Base-by-base conservation (phyloP, 352 stramenopile genomes). In the Phytopythium litorale region DNA sequence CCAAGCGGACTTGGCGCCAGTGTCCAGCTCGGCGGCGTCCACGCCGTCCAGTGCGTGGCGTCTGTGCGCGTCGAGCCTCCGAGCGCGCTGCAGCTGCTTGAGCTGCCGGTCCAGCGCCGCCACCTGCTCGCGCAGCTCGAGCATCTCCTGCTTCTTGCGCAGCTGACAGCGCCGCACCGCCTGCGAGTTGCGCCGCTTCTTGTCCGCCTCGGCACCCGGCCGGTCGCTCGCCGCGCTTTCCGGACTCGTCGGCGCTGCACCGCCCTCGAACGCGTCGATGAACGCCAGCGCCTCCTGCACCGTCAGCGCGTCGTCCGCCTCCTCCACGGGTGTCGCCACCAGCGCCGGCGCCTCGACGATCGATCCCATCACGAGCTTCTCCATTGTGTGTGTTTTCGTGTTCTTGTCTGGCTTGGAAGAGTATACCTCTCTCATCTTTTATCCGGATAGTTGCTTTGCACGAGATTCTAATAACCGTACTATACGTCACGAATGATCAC, bases 241-340 rank as follows among this genome's bases (percentile, higher is more conserved):
- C 19, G 52, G 9, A n/a, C 52, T 58, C 1, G 21, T 45, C 13
- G n/a, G 16, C 19, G 13, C 13, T 16, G 25, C 21, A 35, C 46
- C 56, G 40, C 65, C 49, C 32, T 75, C 67, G 35, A 57, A 75
- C 43, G 72, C 64, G 59, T 78, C 70, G 48, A 78, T 75, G 42
- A 78, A 70, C 46, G 70, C 70, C 38, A 78, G 58, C 38, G 67
- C 70, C 55, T 78, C 70, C 21, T 64, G 55, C 28, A 78, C 64
- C 67, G 70, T 78, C 37, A 68, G 66, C 40, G 67, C 67, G 56
- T 66, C 66, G 21, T 72, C 67, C 12, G 35, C 35, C 21, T 75
- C 70, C 40, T 68, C 66, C 46, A 33, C 11, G 35, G 50, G 12
- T 59, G 32, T 52, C 64, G 73, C 60, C 13, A 58, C 54, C 25